Percentiles rank a stretch among this genome's conserved stretches.
These are phyloP conservation scores for Mycosarcoma maydis DNA, from an alignment of 1,284 basidiomycete genomes.

Conservation along the genomic window DNA sequence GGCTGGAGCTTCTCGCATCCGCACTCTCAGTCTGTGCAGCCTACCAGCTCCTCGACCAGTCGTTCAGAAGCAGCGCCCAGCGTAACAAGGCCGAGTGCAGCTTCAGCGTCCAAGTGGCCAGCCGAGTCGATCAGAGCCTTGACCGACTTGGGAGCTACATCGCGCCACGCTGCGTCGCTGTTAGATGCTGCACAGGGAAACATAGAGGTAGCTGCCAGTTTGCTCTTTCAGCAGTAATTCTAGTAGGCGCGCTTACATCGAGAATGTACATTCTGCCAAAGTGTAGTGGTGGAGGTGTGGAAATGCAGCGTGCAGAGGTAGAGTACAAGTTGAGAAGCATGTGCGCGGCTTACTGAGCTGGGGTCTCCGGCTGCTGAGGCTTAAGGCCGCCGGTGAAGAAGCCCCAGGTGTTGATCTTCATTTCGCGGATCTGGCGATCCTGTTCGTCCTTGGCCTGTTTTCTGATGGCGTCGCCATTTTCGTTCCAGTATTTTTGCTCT, in stretches of 20 bases:
- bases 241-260: neutral
- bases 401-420: slow-evolving; percentile 65
- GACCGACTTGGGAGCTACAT: slow-evolving; percentile 75
- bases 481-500: slow-evolving; percentile 85
- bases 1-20: slow-evolving; percentile 54
- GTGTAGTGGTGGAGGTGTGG: slow-evolving; percentile 3
- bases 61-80: no score
- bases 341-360: neutral
- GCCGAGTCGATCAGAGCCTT: slow-evolving; percentile 68
- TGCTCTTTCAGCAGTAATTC: slow-evolving; percentile 74
- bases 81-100: slow-evolving; percentile 3
- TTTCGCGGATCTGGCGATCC: slow-evolving; percentile 75
- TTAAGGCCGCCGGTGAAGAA: slow-evolving; percentile 43
- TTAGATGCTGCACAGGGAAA: slow-evolving; percentile 85
- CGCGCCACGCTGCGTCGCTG: slow-evolving; percentile 79
- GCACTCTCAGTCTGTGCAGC: neutral
- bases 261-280: no score
- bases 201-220: slow-evolving; percentile 84
- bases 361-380: neutral
- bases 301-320: neutral
- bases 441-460: slow-evolving; percentile 82
- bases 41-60: no score
- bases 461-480: slow-evolving; percentile 84
- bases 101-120: slow-evolving; percentile 41
- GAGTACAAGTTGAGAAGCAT: neutral